Evolutionary conservation across 352 stramenopile species (phyloP), one percentile per base, ranked within the genome.

Genomic region (Phytophthora pistaciae): DNA sequence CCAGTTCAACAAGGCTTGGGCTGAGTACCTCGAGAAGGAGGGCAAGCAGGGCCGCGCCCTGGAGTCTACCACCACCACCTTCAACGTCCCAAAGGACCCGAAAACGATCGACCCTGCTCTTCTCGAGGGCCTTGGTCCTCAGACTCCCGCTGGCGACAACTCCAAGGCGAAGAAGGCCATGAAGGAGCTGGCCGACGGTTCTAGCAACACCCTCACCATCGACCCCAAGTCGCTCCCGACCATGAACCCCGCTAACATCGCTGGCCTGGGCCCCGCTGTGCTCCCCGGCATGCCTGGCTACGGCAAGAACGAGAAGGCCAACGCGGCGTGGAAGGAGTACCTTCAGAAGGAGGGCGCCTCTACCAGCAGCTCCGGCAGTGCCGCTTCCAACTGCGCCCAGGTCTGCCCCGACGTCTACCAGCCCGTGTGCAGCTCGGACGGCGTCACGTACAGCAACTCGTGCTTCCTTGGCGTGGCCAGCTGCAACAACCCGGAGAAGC

Each of bases 401-500:
- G 55, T 54, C 21, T 83, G 75, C 68, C 59, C 69, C 31, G 66
- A 83, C 4, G 66, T 68, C 18, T 82, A 78, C 48, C 20, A 66
- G 1, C 74, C 77, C 20, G 70, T 78, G 16, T 80, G 73, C 25
- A 69, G 75, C 16, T 70, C 74, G 16, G 64, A 83, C 23, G 72
- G 75, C n/a, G 58, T 71, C 23, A 79, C 58, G 8, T 83, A 85
- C 62, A 29, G 52, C 23, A 83, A 79, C 60, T 67, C 52, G 54
- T 85, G 78, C 50, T 69, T 74, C 56, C 54, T 86, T 21, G 55
- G 57, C 8, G 71, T 80, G 18, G 66, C 68, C 3, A 66, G 70
- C 29, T 89, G 81, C 68, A 64, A 78, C 1, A 79, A 73, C 40
- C 71, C 79, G 11, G 60, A 68, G 16, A 77, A 72, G 21, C 42